Percentiles rank a stretch among this genome's conserved stretches.
phyloP scores from a whole-genome alignment of 108 stramenopile genomes.

The Asterionellopsis glacialis region DNA sequence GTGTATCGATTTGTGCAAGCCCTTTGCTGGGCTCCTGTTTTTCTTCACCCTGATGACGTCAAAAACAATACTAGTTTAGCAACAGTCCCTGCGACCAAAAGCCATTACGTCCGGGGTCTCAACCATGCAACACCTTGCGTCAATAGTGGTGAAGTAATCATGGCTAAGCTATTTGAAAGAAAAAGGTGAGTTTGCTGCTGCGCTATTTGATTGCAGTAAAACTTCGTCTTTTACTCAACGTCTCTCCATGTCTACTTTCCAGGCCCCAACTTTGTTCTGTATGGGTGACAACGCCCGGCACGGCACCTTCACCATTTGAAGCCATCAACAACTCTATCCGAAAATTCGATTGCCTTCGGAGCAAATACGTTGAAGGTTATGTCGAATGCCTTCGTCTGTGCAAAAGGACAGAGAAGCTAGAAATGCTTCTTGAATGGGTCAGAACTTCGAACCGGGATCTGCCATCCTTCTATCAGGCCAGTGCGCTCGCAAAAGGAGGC shows the following conservation, averaged over 20 bases:
- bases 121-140: constrained; percentile 37
- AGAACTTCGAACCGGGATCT: constrained; percentile 52
- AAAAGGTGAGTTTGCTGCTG: constrained; percentile 28
- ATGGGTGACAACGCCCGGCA: constrained; percentile 72
- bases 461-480: constrained; percentile 64
- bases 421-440: constrained; percentile 50
- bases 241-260: background rate
- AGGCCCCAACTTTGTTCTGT: constrained; percentile 73
- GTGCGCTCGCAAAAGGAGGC: constrained; percentile 44
- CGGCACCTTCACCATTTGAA: constrained; percentile 66
- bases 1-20: constrained; percentile 80
- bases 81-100: constrained; percentile 39
- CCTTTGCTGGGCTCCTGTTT: constrained; percentile 69
- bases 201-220: too few species aligned
- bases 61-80: constrained; percentile 30
- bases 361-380: constrained; percentile 74
- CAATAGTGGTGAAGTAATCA: constrained; percentile 50
- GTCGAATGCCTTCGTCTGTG: constrained; percentile 48
- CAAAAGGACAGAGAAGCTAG: constrained; percentile 39
- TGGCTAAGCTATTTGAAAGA: constrained; percentile 69
- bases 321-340: constrained; percentile 65
- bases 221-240: background rate
- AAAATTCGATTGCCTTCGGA: constrained; percentile 77
- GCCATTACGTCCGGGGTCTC: constrained; percentile 43
- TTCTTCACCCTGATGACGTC: constrained; percentile 44